Evolutionary conservation across 371 early-diverging fungal genomes (phyloP).

Genomic region (Fennellomyces sp.): DNA sequence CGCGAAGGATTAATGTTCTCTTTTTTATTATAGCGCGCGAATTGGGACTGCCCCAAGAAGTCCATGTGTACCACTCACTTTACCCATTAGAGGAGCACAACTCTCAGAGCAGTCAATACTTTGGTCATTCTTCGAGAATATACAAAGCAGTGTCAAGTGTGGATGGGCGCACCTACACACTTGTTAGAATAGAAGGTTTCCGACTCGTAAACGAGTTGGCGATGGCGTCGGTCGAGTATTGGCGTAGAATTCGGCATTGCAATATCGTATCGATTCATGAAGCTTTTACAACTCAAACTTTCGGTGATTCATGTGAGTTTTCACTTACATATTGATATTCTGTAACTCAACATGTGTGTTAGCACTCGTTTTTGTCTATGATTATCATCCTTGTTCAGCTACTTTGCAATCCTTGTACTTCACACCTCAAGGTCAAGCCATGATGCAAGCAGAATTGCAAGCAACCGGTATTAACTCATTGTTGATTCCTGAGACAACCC

Average conservation of each 20-base stretch:
- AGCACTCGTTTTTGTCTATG: slow-evolving; percentile 87
- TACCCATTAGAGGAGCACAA: slow-evolving; percentile 70
- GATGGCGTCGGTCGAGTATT: slow-evolving; percentile 81
- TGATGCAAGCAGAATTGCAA: slow-evolving; percentile 43
- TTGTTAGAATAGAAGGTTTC: slow-evolving; percentile 83
- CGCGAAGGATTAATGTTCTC: not conserved
- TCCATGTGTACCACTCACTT: slow-evolving; percentile 65
- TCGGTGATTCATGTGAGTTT: slow-evolving; percentile 90
- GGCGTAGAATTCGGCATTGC: slow-evolving; percentile 83
- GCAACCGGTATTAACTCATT: slow-evolving; percentile 32
- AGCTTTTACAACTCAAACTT: slow-evolving; percentile 93
- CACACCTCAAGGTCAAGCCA: slow-evolving; percentile 55
- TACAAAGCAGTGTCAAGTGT: slow-evolving; percentile 84
- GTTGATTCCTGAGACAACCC: slow-evolving; percentile 68
- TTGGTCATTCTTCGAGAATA: slow-evolving; percentile 77
- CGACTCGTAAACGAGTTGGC: slow-evolving; percentile 79
- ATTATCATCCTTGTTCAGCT: slow-evolving; percentile 86
- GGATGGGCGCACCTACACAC: slow-evolving; percentile 83
- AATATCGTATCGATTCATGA: slow-evolving; percentile 89
- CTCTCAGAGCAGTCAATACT: slow-evolving; percentile 52
- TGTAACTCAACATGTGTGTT: too few relatives aligned
- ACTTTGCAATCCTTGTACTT: slow-evolving; percentile 77
- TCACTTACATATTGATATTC: too few relatives aligned
- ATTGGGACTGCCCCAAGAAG: slow-evolving; percentile 57
- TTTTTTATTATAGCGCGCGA: slow-evolving; percentile 41